A percentile compares a stretch with the other conserved stretches of the same genome.
These are phyloP conservation scores for Auriscalpium microsporum DNA, from an alignment of 768 basidiomycete species.

Conservation along the genomic window DNA sequence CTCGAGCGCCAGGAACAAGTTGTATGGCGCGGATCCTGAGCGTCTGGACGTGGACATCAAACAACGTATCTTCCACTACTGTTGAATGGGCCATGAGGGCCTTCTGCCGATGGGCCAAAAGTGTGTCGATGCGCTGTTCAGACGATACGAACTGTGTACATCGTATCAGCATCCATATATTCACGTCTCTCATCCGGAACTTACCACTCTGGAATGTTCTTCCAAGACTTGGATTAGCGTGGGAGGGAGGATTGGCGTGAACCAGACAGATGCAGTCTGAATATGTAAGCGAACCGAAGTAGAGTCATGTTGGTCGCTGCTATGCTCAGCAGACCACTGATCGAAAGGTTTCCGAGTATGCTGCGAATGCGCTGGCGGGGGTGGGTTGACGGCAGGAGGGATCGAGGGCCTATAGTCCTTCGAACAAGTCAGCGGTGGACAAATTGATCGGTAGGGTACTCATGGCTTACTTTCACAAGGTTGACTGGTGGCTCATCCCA, in stretches of 20 bases:
- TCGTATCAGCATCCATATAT: too few relatives aligned
- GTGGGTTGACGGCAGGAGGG: too few relatives aligned
- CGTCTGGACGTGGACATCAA: slow-evolving; percentile 7
- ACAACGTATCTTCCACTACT: background rate
- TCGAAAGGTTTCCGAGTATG: slow-evolving; percentile 38
- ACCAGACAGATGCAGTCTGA: slow-evolving; percentile 5
- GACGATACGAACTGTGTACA: slow-evolving; percentile 1
- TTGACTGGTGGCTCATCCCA: slow-evolving; percentile 44
- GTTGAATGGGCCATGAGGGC: slow-evolving; percentile 1
- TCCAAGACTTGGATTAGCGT: slow-evolving; percentile 8
- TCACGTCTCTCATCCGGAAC: background rate
- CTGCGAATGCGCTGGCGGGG: too few relatives aligned
- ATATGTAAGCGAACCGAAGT: slow-evolving; percentile 2
- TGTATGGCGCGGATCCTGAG: slow-evolving; percentile 3
- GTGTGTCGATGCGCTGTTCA: slow-evolving; percentile 7
- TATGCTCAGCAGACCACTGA: slow-evolving; percentile 58
- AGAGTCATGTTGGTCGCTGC: slow-evolving; percentile 9
- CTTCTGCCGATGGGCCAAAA: slow-evolving; percentile 2
- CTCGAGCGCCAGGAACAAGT: background rate
- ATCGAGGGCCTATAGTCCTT: too few relatives aligned
- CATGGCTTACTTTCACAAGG: slow-evolving; percentile 20
- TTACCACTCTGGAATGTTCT: slow-evolving; percentile 3
- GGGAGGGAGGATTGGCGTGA: slow-evolving; percentile 9
- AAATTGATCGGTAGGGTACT: background rate
- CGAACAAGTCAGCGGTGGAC: too few relatives aligned